Conservation (phyloP, 805 yeast genomes). For the Lipomyces mesembrius region DNA sequence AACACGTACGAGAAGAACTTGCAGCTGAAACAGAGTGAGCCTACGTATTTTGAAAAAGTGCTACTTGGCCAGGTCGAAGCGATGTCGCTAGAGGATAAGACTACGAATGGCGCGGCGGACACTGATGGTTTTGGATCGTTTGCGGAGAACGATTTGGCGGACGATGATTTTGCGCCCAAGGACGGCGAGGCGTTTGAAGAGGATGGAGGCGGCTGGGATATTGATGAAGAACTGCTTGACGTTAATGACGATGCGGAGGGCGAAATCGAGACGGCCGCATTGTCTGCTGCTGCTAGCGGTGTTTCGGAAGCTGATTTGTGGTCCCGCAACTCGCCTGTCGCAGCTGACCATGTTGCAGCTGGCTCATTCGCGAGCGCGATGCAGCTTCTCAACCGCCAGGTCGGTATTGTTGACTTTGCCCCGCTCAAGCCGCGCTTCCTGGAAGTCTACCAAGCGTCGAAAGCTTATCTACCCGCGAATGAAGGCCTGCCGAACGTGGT, state of each 20-base stretch:
- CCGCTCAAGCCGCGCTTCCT: constrained; percentile 83
- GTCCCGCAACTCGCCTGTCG: constrained; percentile 85
- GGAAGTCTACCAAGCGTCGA: constrained; percentile 81
- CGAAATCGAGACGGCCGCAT: constrained; percentile 59
- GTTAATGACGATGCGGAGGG: constrained; percentile 52
- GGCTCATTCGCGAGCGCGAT: constrained; percentile 97
- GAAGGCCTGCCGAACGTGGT: constrained; percentile 74
- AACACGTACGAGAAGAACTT: constrained; percentile 61
- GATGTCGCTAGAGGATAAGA: constrained; percentile 55
- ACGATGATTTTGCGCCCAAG: constrained; percentile 34
- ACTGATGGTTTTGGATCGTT: constrained; percentile 40
- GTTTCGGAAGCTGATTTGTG: constrained; percentile 70
- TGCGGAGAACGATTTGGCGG: constrained; percentile 40
- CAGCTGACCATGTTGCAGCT: constrained; percentile 92
- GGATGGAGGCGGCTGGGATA: constrained; percentile 42
- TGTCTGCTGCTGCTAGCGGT: constrained; percentile 43
- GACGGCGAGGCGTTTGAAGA: constrained; percentile 39
- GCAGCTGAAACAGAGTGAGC: constrained; percentile 77
- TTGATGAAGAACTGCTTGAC: constrained; percentile 50
- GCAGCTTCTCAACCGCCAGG: constrained; percentile 84
- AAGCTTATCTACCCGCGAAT: constrained; percentile 73
- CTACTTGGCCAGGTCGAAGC: constrained; percentile 76
- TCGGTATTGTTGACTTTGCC: constrained; percentile 83
- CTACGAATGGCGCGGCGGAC: constrained; percentile 38
- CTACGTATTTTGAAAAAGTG: constrained; percentile 85